These are phyloP conservation scores for Penicillium parvum DNA, from an alignment of 495 filamentous ascomycete genomes.

Conservation along the genomic window DNA sequence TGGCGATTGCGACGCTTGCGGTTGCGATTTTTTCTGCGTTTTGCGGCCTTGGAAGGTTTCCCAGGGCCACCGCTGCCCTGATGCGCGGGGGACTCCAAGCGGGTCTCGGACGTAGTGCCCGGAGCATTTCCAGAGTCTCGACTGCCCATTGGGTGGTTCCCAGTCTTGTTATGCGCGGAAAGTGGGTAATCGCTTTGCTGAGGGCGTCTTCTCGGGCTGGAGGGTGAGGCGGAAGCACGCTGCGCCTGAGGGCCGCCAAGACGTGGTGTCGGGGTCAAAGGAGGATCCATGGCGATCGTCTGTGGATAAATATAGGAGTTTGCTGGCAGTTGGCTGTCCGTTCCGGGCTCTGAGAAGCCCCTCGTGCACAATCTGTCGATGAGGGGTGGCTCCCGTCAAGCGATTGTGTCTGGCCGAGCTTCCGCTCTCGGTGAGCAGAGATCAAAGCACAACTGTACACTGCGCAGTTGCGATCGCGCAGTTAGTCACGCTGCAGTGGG, in stretches of 20 bases:
- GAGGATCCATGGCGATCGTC: constrained; percentile 22
- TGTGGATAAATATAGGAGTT: too few species aligned
- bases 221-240: constrained; percentile 9
- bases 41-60: constrained; percentile 27
- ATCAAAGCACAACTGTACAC: not conserved
- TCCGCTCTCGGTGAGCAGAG: not conserved
- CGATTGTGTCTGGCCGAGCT: not conserved
- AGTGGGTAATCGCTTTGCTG: constrained; percentile 20
- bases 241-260: constrained; percentile 6
- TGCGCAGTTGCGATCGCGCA: constrained; percentile 6
- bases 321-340: too few species aligned
- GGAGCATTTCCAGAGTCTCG: constrained; percentile 10
- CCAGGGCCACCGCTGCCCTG: constrained; percentile 14
- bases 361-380: not conserved
- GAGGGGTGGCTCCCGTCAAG: not conserved
- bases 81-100: constrained; percentile 22
- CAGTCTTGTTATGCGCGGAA: constrained; percentile 17
- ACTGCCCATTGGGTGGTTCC: constrained; percentile 21
- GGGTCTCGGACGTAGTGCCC: constrained; percentile 20
- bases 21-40: constrained; percentile 39
- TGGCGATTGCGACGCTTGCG: constrained; percentile 40
- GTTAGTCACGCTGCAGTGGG: constrained; percentile 4
- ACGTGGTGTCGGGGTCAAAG: constrained; percentile 13
- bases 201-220: constrained; percentile 11
- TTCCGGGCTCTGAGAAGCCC: not conserved